phyloP scores from a whole-genome alignment of 805 yeast species.

The Nakazawaea holstii region DNA sequence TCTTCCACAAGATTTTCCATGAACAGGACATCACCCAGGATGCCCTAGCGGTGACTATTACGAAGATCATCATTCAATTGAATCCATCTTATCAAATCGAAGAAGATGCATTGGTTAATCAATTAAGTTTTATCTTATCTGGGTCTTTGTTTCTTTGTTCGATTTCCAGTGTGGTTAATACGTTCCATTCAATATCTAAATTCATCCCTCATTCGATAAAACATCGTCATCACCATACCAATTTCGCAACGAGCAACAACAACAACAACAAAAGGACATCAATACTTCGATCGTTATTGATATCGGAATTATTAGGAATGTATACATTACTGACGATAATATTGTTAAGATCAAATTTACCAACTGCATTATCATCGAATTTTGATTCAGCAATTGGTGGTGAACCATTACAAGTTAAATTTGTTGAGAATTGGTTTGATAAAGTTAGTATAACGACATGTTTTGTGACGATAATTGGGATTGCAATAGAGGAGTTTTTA shows the following conservation, averaged over 20 bases:
- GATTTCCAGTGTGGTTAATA: constrained; percentile 56
- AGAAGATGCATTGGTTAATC: constrained; percentile 36
- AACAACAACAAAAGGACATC: constrained; percentile 6
- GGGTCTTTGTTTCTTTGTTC: constrained; percentile 57
- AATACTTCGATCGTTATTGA: constrained; percentile 20
- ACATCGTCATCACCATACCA: no score
- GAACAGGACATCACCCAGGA: constrained; percentile 24
- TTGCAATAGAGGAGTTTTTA: constrained; percentile 20
- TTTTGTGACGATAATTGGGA: constrained; percentile 25
- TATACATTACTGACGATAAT: constrained; percentile 48
- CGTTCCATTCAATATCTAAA: constrained; percentile 46
- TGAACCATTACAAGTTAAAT: constrained; percentile 32
- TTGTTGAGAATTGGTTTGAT: constrained; percentile 48
- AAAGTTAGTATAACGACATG: constrained; percentile 42
- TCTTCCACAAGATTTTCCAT: constrained; percentile 12
- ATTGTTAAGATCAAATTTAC: constrained; percentile 42
- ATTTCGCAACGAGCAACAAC: no score
- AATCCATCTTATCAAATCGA: constrained; percentile 24
- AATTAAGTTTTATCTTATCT: constrained; percentile 46
- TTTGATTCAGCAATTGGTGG: constrained; percentile 27
- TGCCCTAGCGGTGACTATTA: constrained; percentile 44
- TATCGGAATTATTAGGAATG: constrained; percentile 42
- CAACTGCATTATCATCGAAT: constrained; percentile 36
- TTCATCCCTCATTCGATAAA: constrained; percentile 16
- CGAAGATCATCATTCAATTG: constrained; percentile 29